Conservation (phyloP, 768 basidiomycete genomes). For the Dentipellis sp. region DNA sequence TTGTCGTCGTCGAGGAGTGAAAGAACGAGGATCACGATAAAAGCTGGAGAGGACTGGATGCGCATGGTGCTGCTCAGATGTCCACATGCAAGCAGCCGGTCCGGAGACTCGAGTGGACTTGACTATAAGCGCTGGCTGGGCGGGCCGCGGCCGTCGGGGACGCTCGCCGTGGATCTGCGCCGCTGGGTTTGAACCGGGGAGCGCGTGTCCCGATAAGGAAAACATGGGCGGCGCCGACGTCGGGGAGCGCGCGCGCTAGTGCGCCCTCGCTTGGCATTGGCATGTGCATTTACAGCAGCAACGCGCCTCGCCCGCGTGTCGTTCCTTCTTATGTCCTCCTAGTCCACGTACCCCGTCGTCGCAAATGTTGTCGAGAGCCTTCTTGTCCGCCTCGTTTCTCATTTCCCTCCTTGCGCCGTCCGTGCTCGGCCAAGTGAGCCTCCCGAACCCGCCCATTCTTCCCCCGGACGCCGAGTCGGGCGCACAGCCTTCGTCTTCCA, state of each 20-base stretch:
- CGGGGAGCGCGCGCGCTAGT: too few species aligned
- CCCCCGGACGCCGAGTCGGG: slow-evolving; percentile 55
- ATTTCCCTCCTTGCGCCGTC: slow-evolving; percentile 16
- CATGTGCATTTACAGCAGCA: too few species aligned
- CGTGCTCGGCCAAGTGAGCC: slow-evolving; percentile 45
- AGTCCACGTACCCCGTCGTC: too few species aligned
- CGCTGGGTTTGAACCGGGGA: too few species aligned
- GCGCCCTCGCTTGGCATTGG: too few species aligned
- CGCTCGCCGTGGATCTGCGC: too few species aligned
- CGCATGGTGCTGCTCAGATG: neutral
- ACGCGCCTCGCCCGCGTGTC: neutral
- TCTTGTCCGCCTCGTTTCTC: neutral
- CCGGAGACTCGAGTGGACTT: too few species aligned
- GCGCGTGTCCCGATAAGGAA: too few species aligned
- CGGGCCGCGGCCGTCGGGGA: too few species aligned
- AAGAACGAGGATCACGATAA: too few species aligned
- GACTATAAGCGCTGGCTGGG: too few species aligned
- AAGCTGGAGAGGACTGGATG: neutral
- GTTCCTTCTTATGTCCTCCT: neutral
- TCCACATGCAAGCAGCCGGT: neutral
- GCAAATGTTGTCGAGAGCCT: neutral
- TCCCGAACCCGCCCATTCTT: slow-evolving; percentile 55
- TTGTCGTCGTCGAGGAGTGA: neutral
- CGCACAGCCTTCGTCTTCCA: slow-evolving; percentile 31
- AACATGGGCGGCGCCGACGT: too few species aligned